Conservation (phyloP, 148 eudicot genomes). For the Camellia japonica region DNA sequence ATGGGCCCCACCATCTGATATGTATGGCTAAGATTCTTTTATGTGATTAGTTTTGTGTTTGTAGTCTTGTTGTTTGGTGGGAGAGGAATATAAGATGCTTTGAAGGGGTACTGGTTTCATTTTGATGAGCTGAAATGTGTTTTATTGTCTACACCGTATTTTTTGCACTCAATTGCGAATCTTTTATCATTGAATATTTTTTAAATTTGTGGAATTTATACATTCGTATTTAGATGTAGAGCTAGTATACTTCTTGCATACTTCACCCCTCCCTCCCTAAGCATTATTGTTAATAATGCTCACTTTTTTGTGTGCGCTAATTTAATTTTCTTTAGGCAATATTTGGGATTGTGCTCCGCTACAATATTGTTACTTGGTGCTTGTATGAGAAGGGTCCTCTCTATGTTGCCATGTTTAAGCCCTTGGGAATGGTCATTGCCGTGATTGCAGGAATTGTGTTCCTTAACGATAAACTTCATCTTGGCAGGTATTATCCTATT, state of each 20-base stretch:
- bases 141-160: background rate
- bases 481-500: slow-evolving; percentile 25
- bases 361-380: slow-evolving; percentile 25
- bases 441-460: slow-evolving; percentile 22
- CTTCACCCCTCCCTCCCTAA: background rate
- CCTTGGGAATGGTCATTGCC: slow-evolving; percentile 28
- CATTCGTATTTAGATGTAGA: background rate
- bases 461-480: slow-evolving; percentile 25
- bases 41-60: too few species aligned
- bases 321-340: slow-evolving; percentile 19
- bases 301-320: background rate
- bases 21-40: too few species aligned
- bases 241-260: background rate
- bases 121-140: background rate
- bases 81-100: background rate
- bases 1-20: too few species aligned
- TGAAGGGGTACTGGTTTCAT: background rate
- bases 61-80: background rate
- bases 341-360: slow-evolving; percentile 21
- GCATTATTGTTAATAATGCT: background rate
- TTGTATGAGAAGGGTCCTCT: slow-evolving; percentile 30
- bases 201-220: background rate
- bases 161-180: background rate
- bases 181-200: background rate
- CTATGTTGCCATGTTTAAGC: slow-evolving; percentile 30